phyloP scores from a whole-genome alignment of 148 eudicot genomes.

The Arbutus unedo region DNA sequence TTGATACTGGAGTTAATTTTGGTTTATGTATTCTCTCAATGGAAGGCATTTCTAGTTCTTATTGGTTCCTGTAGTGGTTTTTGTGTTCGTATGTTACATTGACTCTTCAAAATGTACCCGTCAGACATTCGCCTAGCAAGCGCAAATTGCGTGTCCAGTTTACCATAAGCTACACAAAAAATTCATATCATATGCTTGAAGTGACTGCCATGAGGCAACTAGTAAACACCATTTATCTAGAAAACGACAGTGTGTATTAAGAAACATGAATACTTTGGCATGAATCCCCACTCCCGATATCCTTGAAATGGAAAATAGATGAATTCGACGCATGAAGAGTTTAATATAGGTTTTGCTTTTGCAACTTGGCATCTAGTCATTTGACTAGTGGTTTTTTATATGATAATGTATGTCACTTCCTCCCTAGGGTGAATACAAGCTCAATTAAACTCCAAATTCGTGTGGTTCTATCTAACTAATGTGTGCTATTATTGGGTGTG shows the following conservation, averaged over 20 bases:
- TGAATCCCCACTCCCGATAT: background rate
- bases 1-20: background rate
- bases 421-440: background rate
- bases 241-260: background rate
- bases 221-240: background rate
- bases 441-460: background rate
- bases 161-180: background rate
- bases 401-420: background rate
- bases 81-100: background rate
- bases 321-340: background rate
- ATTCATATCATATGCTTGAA: background rate
- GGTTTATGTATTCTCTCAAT: background rate
- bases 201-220: background rate
- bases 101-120: background rate
- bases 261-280: background rate
- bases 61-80: background rate
- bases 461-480: conserved; percentile 1
- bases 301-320: background rate
- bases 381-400: background rate
- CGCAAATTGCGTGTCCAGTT: background rate
- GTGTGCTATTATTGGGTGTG: conserved; percentile 11
- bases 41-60: background rate
- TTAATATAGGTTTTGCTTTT: background rate
- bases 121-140: background rate
- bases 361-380: background rate